Evolutionary conservation across 2,329 filamentous ascomycete genomes (phyloP).

Genomic region (Phialemoniopsis sp.): DNA sequence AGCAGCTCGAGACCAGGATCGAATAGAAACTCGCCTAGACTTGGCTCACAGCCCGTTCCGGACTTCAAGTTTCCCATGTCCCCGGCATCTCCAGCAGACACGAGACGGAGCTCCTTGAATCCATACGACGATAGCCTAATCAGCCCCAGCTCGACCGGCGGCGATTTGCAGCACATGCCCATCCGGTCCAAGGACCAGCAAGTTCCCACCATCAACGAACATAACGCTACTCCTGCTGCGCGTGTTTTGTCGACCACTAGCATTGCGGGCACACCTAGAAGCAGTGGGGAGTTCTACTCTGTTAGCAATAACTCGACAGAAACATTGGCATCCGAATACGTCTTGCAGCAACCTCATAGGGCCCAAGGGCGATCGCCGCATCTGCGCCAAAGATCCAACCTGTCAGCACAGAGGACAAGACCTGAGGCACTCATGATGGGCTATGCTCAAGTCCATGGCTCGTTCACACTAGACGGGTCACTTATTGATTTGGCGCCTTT

Average conservation of each 20-base stretch:
- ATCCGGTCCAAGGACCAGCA: constrained; percentile 33
- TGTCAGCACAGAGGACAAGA: constrained; percentile 36
- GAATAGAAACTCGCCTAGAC: constrained; percentile 30
- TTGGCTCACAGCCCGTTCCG: constrained; percentile 39
- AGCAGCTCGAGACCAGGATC: constrained; percentile 4
- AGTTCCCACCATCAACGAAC: constrained; percentile 48
- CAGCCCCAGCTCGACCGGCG: constrained; percentile 29
- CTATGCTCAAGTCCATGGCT: constrained; percentile 89
- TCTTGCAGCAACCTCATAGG: constrained; percentile 42
- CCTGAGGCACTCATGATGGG: constrained; percentile 95
- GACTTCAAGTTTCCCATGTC: constrained; percentile 56
- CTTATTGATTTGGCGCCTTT: constrained; percentile 86
- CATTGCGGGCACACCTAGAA: constrained; percentile 74
- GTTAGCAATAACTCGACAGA: constrained; percentile 93
- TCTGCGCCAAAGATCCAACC: constrained; percentile 40
- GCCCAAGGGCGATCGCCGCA: constrained; percentile 35
- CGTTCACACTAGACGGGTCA: constrained; percentile 87
- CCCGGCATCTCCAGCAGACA: constrained; percentile 24
- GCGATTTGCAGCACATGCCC: constrained; percentile 33
- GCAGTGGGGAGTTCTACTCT: constrained; percentile 92
- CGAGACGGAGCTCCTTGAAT: constrained; percentile 16
- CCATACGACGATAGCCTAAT: constrained; percentile 28
- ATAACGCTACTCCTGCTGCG: constrained; percentile 49
- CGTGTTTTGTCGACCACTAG: constrained; percentile 76
- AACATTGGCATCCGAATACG: constrained; percentile 86